Base-by-base conservation (phyloP, 208 protist species). In the Trypanosoma platydactyli region DNA sequence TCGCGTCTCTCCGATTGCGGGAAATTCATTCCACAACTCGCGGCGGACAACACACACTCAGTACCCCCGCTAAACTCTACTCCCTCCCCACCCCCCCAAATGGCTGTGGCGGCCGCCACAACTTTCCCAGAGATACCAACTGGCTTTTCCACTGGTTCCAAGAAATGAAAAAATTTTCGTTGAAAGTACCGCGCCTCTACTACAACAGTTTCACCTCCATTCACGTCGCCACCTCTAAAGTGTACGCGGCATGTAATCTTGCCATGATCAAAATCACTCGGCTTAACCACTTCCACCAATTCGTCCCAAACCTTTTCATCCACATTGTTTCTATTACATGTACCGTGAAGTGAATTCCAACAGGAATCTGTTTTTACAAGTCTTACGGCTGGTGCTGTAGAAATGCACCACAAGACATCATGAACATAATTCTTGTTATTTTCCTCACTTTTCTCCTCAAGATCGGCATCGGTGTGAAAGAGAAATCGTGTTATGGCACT, bases 401-500 rank as follows among this genome's bases (percentile, higher is more conserved):
- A 64, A 13, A 30, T 46, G 46, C 50, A 66, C 20, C 40, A 66
- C 35, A 66, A 24, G 1, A 66, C 50, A 22, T 20, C 30, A 62
- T 52, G 11, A 3, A 38, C 18, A 40, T 38, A 20, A 16, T 40
- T 18, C 4, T 40, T 24, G 24, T 58, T 46, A 5, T 16, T 41
- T 22, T 24, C 11, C 22, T 18, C 44, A 15, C 9, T 12, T 24
- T 45, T 22, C 41, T 41, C 44, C 24, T 52, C 40, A 13, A 27
- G 18, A 30, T 49, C 41, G n/a, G 24, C 35, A 24, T 66, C 63
- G 7, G 18, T 46, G 24, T 71, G 49, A 64, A 80, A 80, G 1
- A 80, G 38, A 76, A 76, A 80, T 13, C 75, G 45, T 33, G 61
- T 77, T 41, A 74, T 25, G 35, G 57, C 46, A 29, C 60, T 77